A percentile compares a stretch with the other conserved stretches of the same genome.
These are phyloP conservation scores for Aspergillus novoparasiticus DNA, from an alignment of 2,329 filamentous ascomycete genomes.

Conservation along the genomic window DNA sequence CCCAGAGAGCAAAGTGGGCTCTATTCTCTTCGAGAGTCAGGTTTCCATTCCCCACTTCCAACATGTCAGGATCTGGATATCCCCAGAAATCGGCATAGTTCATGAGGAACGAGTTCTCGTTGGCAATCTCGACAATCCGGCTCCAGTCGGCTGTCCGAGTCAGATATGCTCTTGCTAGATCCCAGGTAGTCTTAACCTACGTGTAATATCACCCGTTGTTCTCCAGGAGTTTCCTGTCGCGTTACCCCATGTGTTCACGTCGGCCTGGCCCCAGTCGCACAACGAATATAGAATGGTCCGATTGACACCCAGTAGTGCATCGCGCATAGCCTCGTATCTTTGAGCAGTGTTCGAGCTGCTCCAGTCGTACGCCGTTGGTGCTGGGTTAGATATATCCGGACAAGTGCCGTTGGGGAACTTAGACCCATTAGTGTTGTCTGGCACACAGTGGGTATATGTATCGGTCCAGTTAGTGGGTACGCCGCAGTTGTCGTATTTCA, in stretches of 20 bases:
- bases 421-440: slow-evolving; percentile 38
- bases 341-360: slow-evolving; percentile 49
- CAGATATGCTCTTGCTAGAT: neutral
- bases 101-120: slow-evolving; percentile 52
- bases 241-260: slow-evolving; percentile 55
- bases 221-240: slow-evolving; percentile 52
- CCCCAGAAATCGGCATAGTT: slow-evolving; percentile 53
- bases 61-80: slow-evolving; percentile 56
- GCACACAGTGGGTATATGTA: slow-evolving; percentile 43
- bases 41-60: slow-evolving; percentile 54
- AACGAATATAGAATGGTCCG: slow-evolving; percentile 55
- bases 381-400: slow-evolving; percentile 35
- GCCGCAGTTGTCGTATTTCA: slow-evolving; percentile 62
- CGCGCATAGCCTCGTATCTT: slow-evolving; percentile 56
- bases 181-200: slow-evolving; percentile 15
- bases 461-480: slow-evolving; percentile 44
- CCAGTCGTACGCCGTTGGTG: slow-evolving; percentile 56
- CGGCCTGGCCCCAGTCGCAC: slow-evolving; percentile 57
- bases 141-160: slow-evolving; percentile 22
- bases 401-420: slow-evolving; percentile 47
- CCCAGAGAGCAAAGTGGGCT: slow-evolving; percentile 57
- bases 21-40: slow-evolving; percentile 51
- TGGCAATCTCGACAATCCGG: slow-evolving; percentile 47
- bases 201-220: slow-evolving; percentile 37
- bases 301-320: slow-evolving; percentile 50